phyloP scores from a whole-genome alignment of 2,329 filamentous ascomycete genomes.

The Stachybotrys elegans region DNA sequence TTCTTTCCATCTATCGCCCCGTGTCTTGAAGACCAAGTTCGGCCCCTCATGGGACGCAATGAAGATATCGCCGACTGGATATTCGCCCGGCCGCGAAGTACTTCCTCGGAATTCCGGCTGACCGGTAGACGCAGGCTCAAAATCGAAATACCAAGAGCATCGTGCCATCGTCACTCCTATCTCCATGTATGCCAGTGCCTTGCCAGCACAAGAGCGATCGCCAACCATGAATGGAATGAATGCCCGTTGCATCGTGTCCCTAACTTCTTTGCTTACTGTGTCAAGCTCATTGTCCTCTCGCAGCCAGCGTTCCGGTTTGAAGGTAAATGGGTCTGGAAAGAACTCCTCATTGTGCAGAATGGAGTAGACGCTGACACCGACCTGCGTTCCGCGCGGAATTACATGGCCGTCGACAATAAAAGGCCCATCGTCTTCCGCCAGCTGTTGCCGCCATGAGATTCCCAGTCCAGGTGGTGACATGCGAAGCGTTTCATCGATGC shows the following conservation, averaged over 20 bases:
- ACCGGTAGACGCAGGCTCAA: background rate
- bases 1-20: too few relatives aligned
- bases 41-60: background rate
- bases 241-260: background rate
- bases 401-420: background rate
- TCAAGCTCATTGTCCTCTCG: too few relatives aligned
- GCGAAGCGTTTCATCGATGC: slow-evolving; percentile 2
- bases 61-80: background rate
- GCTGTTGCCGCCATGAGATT: background rate
- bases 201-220: background rate
- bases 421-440: background rate
- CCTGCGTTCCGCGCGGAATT: background rate
- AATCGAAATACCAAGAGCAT: background rate
- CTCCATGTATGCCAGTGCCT: background rate
- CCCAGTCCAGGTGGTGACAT: background rate
- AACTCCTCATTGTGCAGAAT: background rate
- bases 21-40: background rate
- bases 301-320: background rate
- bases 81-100: too few relatives aligned
- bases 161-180: background rate
- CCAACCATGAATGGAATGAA: background rate
- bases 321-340: background rate
- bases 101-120: too few relatives aligned
- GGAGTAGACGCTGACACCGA: background rate
- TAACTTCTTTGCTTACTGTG: background rate